phyloP scores from a whole-genome alignment of 83 land plant genomes.

The Diphasiastrum complanatum region DNA sequence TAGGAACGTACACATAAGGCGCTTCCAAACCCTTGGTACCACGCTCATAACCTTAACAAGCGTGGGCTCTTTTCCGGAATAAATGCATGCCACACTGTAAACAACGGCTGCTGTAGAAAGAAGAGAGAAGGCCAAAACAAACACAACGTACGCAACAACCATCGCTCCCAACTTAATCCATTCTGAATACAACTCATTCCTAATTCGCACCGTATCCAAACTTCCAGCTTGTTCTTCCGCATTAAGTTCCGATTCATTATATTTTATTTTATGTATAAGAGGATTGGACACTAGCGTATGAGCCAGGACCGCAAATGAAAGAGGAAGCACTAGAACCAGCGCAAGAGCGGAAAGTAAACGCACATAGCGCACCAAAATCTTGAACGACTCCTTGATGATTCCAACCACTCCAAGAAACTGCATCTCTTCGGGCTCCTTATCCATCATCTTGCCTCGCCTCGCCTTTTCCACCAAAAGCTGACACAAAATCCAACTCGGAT shows the following conservation, averaged over 20 bases:
- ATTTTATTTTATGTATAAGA: conserved; percentile 33
- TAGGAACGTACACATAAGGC: conserved; percentile 63
- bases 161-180: conserved; percentile 33
- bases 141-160: conserved; percentile 31
- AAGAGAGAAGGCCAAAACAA: conserved; percentile 48
- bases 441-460: conserved; percentile 34
- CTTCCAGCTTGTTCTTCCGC: conserved; percentile 25
- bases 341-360: conserved; percentile 48
- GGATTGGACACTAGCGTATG: conserved; percentile 43
- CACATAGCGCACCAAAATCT: conserved; percentile 32
- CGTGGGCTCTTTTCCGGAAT: conserved; percentile 46
- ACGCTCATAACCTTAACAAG: conserved; percentile 42
- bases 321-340: conserved; percentile 54
- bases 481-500: no score
- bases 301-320: conserved; percentile 54
- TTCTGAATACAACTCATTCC: conserved; percentile 30
- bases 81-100: conserved; percentile 65
- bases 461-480: no score
- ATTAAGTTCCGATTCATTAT: conserved; percentile 22
- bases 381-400: conserved; percentile 39
- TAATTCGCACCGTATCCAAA: conserved; percentile 18
- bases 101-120: conserved; percentile 74
- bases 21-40: conserved; percentile 79
- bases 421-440: conserved; percentile 52
- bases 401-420: conserved; percentile 44